phyloP scores from a whole-genome alignment of 305 asterid species.

The Fraxinus dipetala region DNA sequence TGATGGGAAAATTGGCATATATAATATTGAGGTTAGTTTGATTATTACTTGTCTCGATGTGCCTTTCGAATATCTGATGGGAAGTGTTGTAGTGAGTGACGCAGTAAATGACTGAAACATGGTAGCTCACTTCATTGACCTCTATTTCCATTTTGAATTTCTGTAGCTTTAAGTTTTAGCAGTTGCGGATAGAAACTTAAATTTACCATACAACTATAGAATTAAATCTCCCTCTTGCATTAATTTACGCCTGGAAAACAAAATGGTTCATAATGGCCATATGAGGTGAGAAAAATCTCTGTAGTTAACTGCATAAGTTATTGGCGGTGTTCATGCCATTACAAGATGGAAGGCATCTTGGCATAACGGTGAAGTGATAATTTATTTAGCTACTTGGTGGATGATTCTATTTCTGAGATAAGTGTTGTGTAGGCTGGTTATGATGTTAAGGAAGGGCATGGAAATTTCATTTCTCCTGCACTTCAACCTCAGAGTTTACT shows the following conservation, averaged over 20 bases:
- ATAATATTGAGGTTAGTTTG: constrained; percentile 74
- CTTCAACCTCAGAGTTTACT: neutral
- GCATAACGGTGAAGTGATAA: neutral
- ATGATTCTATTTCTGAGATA: neutral
- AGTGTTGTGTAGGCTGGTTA: neutral
- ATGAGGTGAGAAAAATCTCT: constrained; percentile 9
- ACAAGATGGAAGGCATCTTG: constrained; percentile 13
- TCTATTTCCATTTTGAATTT: neutral
- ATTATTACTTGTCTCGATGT: neutral
- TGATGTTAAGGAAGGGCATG: neutral
- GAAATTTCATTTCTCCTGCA: neutral
- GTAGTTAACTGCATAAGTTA: constrained; percentile 3
- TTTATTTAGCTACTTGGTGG: constrained; percentile 9
- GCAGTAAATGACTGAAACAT: neutral
- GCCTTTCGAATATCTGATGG: neutral
- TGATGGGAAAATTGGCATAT: constrained; percentile 94
- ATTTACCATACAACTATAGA: neutral
- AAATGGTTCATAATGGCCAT: neutral
- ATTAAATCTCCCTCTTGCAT: neutral
- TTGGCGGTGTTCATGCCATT: neutral
- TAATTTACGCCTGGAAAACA: neutral
- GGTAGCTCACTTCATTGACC: neutral
- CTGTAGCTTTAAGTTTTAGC: neutral
- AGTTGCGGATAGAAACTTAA: neutral
- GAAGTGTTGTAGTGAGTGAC: neutral